Conservation (phyloP, 345 rosid genomes). For the Eucalyptus polyanthemos region DNA sequence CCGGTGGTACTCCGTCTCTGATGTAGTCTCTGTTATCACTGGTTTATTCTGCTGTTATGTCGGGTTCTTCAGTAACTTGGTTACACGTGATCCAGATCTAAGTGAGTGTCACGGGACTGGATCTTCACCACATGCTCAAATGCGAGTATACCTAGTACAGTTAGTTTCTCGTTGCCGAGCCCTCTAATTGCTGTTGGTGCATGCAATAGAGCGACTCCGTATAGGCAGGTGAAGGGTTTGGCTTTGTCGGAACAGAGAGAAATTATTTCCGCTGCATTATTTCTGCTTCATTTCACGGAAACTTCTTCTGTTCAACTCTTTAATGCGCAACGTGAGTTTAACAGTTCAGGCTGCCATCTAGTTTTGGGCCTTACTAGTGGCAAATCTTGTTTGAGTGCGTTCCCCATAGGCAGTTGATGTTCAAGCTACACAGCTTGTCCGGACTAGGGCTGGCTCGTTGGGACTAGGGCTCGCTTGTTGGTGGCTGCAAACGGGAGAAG, state of each 20-base stretch:
- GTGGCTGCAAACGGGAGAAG: constrained; percentile 9
- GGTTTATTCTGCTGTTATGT: constrained; percentile 41
- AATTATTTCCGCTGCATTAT: constrained; percentile 15
- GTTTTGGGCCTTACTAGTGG: constrained; percentile 33
- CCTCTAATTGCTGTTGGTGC: constrained; percentile 41
- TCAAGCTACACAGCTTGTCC: constrained; percentile 28
- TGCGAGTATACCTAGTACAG: constrained; percentile 23
- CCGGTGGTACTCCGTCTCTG: constrained; percentile 19
- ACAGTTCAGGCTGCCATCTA: constrained; percentile 39
- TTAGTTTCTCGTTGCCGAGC: constrained; percentile 54
- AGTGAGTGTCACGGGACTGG: constrained; percentile 19
- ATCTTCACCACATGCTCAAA: constrained; percentile 24
- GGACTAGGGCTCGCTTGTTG: constrained; percentile 33
- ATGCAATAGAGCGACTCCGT: constrained; percentile 30
- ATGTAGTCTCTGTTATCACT: constrained; percentile 27
- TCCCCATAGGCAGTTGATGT: constrained; percentile 40
- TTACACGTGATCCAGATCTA: background rate
- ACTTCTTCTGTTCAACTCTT: constrained; percentile 47
- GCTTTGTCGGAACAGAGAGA: constrained; percentile 27
- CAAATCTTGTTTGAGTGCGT: constrained; percentile 50
- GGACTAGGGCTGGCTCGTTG: constrained; percentile 33
- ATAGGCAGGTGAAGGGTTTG: constrained; percentile 34
- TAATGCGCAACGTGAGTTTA: constrained; percentile 23
- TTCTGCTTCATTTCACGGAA: constrained; percentile 9
- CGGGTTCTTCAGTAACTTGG: constrained; percentile 18